phyloP scores from a whole-genome alignment of 2,329 filamentous ascomycete genomes.

The Cladosporium sp. region DNA sequence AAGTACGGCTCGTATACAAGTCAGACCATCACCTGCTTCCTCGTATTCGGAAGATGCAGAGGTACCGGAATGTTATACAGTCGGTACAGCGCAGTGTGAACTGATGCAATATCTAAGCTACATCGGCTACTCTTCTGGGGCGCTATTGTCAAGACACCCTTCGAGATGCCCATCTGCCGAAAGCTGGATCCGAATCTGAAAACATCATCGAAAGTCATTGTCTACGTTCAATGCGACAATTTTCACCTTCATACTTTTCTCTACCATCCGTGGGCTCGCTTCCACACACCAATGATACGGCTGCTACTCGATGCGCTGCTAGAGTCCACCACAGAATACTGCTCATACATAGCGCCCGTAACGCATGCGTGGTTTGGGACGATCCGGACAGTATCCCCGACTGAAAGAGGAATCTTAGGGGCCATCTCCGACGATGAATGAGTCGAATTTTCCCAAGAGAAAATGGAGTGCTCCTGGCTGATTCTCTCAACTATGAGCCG shows the following conservation, averaged over 20 bases:
- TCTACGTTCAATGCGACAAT: no score
- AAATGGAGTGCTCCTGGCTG: neutral
- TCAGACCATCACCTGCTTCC: neutral
- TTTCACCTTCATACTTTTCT: no score
- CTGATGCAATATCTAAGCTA: no score
- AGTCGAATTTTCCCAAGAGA: neutral
- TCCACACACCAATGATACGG: neutral
- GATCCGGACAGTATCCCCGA: constrained; percentile 66
- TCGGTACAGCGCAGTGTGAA: neutral
- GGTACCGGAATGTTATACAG: neutral
- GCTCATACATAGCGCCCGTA: constrained; percentile 53
- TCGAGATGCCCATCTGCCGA: no score
- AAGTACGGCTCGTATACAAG: neutral
- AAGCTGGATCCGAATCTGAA: no score
- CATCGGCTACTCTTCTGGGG: no score
- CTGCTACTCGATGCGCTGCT: neutral
- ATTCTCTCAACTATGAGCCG: neutral
- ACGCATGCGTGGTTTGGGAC: constrained; percentile 84
- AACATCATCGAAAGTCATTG: no score
- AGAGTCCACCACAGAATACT: neutral
- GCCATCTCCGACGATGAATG: neutral
- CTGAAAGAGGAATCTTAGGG: neutral
- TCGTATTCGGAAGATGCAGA: neutral
- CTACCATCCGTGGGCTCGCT: neutral
- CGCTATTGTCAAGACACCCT: no score